These are phyloP conservation scores for Aureoboletus auriporus DNA, from an alignment of 768 basidiomycete genomes.

Conservation along the genomic window DNA sequence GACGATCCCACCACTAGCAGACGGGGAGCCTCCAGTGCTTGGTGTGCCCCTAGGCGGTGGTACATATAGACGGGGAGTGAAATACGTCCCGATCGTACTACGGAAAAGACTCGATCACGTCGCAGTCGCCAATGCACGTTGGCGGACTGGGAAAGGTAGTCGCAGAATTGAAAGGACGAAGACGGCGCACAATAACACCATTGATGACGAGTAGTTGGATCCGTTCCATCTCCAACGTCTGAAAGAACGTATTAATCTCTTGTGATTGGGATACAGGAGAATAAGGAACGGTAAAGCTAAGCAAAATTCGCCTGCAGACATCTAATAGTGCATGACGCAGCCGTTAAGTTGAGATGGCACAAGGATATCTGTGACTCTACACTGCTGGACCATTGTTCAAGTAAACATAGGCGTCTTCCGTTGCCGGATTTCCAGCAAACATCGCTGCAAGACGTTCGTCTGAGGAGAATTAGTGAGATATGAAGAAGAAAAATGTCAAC, in stretches of 20 bases:
- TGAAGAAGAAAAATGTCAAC: neutral
- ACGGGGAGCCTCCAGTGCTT: slow-evolving; percentile 27
- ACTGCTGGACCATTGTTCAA: slow-evolving; percentile 45
- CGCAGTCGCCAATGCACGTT: slow-evolving; percentile 74
- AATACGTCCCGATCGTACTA: slow-evolving; percentile 64
- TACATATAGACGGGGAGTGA: slow-evolving; percentile 51
- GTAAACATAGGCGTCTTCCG: slow-evolving; percentile 77
- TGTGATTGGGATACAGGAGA: slow-evolving; percentile 11
- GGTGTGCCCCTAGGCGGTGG: slow-evolving; percentile 74
- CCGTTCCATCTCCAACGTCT: neutral
- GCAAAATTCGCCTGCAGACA: slow-evolving; percentile 12
- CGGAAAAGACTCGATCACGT: slow-evolving; percentile 68
- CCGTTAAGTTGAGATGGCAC: neutral
- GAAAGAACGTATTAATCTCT: neutral
- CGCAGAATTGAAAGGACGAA: slow-evolving; percentile 38
- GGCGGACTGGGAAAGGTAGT: slow-evolving; percentile 64
- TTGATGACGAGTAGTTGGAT: slow-evolving; percentile 6
- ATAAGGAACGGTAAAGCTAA: slow-evolving; percentile 10
- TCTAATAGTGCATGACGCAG: slow-evolving; percentile 7
- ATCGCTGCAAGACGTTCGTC: slow-evolving; percentile 64
- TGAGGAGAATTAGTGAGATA: neutral
- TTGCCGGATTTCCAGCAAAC: slow-evolving; percentile 60
- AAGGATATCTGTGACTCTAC: slow-evolving; percentile 13
- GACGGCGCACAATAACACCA: neutral
- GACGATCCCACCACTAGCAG: slow-evolving; percentile 14